These are phyloP conservation scores for Lentinus brumalis DNA, from an alignment of 768 basidiomycete genomes.

Conservation along the genomic window DNA sequence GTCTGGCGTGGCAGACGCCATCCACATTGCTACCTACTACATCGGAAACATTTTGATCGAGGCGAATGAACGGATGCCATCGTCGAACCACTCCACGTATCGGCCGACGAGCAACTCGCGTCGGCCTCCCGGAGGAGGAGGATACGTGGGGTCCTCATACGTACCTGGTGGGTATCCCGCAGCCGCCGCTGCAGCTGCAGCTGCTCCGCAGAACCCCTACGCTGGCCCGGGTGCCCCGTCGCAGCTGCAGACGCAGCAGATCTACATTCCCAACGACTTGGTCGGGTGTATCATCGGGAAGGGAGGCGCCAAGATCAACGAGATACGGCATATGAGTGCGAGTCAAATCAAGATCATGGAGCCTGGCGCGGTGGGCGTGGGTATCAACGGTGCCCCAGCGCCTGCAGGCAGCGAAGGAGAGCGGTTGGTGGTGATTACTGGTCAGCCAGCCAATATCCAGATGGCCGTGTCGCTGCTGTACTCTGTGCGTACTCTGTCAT, in stretches of 20 bases:
- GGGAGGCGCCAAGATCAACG: slow-evolving; percentile 98
- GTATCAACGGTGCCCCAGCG: slow-evolving; percentile 69
- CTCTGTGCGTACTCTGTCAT: slow-evolving; percentile 54
- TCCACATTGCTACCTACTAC: slow-evolving; percentile 99
- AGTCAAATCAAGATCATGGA: slow-evolving; percentile 99
- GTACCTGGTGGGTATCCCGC: slow-evolving; percentile 58
- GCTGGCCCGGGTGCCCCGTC: slow-evolving; percentile 40
- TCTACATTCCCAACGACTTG: slow-evolving; percentile 96
- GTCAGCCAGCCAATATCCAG: slow-evolving; percentile 92
- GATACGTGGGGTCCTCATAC: slow-evolving; percentile 58
- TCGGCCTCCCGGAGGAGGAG: slow-evolving; percentile 40
- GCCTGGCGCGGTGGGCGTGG: slow-evolving; percentile 77
- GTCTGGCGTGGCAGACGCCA: slow-evolving; percentile 97
- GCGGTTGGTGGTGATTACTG: slow-evolving; percentile 93
- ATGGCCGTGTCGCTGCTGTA: slow-evolving; percentile 93
- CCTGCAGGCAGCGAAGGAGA: slow-evolving; percentile 84
- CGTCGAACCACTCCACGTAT: slow-evolving; percentile 55
- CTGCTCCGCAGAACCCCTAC: slow-evolving; percentile 38
- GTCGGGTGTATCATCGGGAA: slow-evolving; percentile 99
- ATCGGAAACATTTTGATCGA: slow-evolving; percentile 98
- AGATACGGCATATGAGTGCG: slow-evolving; percentile 92
- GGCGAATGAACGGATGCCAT: slow-evolving; percentile 81
- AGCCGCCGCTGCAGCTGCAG: background rate
- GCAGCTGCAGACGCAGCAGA: slow-evolving; percentile 93
- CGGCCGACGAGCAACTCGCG: slow-evolving; percentile 62